Percentiles rank a stretch among this genome's conserved stretches.
These are phyloP conservation scores for Zychaea mexicana DNA, from an alignment of 371 early-diverging fungal genomes.

Conservation along the genomic window DNA sequence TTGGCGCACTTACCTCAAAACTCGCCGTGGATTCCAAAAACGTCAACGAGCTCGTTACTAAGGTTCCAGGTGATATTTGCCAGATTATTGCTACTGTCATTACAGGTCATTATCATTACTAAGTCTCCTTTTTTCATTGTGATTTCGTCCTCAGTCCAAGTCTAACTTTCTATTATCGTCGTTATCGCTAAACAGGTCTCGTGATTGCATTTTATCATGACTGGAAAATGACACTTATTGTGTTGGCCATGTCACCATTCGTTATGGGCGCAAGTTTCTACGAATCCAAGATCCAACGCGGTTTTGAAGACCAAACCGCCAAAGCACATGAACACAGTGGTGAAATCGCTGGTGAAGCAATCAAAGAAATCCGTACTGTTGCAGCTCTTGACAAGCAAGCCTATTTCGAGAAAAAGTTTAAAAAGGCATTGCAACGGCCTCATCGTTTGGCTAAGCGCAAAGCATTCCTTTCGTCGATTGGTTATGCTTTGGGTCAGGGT, in stretches of 20 bases:
- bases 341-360: conserved; percentile 82
- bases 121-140: background rate
- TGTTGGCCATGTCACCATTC: conserved; percentile 55
- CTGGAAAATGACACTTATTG: conserved; percentile 64
- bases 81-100: conserved; percentile 44
- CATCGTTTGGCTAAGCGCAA: conserved; percentile 62
- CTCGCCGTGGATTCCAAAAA: conserved; percentile 77
- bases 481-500: conserved; percentile 70
- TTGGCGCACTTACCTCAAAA: conserved; percentile 79
- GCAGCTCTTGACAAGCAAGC: conserved; percentile 79
- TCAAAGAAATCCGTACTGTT: conserved; percentile 88
- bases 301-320: too few relatives aligned
- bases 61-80: conserved; percentile 54
- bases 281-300: conserved; percentile 44
- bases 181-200: conserved; percentile 20
- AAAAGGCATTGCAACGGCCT: conserved; percentile 62
- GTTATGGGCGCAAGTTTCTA: conserved; percentile 47
- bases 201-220: conserved; percentile 50
- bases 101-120: conserved; percentile 16
- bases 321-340: conserved; percentile 71
- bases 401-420: conserved; percentile 62
- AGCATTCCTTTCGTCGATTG: conserved; percentile 60
- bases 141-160: too few relatives aligned
- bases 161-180: background rate
- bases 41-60: conserved; percentile 63